Base-by-base conservation (phyloP, 495 filamentous ascomycete genomes). In the Penicillium mononematosum region DNA sequence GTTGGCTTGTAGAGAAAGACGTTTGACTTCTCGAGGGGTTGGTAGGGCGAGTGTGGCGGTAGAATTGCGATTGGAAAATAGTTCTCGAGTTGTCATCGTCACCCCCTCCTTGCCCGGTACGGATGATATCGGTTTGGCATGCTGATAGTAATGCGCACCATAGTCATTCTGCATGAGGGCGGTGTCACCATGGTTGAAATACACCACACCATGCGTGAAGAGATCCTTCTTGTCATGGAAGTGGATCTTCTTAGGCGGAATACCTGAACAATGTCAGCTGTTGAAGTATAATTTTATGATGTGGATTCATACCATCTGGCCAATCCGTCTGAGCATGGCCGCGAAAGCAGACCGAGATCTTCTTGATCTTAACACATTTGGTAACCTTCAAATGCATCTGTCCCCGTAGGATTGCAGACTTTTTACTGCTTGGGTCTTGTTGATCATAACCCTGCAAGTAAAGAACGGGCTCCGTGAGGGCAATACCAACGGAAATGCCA, bases 381-480 rank as follows among this genome's bases (percentile, higher is more conserved):
- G 87, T 88, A 10, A 97, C 81, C 58, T 86, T 86, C 50, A 98
- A 69, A 67, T 89, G 85, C 53, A 98, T 73, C 66, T 85, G 91
- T 7, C 94, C 94, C 46, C 94, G 82, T 12, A 98, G 76, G 65
- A 98, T 88, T 7, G 95, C 88, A 11, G 89, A 91, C 24, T 85
- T 85, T 45, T 88, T 84, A 8, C 84, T 81, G 39, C 73, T 78
- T 24, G 81, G 78, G 50, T 90, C 87, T 56, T 86, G 82, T 45
- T 93, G 90, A 63, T 97, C 93, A 65, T 96, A 95, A 0, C 94
- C 93, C 45, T 91, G 89, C 31, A 98, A 79, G 69, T 89, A 98
- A 3, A 98, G 78, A 11, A 90, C 87, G 2, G 95, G 93, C 66
- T 98, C 95, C 9, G 92, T 92, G 22, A 98, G 75, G 16, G 86